Conservation (phyloP, 2,329 filamentous ascomycete genomes). For the Tolypocladium tundrense region DNA sequence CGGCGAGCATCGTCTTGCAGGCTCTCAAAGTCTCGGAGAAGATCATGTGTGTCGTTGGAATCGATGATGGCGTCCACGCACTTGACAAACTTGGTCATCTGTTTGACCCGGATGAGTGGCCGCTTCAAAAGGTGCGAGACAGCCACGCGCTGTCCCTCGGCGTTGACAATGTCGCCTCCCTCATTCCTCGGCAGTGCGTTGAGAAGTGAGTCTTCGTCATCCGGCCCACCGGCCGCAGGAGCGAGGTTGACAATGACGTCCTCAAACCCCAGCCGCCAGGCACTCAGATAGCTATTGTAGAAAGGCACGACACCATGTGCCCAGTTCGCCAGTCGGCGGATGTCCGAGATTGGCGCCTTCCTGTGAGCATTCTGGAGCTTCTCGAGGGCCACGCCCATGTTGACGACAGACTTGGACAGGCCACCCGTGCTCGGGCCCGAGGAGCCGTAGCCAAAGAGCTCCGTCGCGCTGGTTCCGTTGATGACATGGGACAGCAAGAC, state of each 20-base stretch:
- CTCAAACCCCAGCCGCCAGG: conserved; percentile 89
- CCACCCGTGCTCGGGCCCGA: conserved; percentile 43
- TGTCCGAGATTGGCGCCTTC: conserved; percentile 64
- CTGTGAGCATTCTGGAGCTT: conserved; percentile 72
- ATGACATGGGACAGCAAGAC: conserved; percentile 81
- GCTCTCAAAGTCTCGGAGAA: conserved; percentile 48
- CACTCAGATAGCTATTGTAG: conserved; percentile 76
- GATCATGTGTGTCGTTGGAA: conserved; percentile 32
- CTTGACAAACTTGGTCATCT: conserved; percentile 74
- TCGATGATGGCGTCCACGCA: conserved; percentile 47
- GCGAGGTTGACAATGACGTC: conserved; percentile 90
- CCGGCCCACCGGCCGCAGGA: conserved; percentile 42
- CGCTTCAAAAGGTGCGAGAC: conserved; percentile 88
- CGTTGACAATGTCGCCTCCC: conserved; percentile 57
- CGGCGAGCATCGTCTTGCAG: conserved; percentile 70
- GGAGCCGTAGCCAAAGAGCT: conserved; percentile 53
- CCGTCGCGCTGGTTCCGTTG: conserved; percentile 53
- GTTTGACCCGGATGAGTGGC: conserved; percentile 78
- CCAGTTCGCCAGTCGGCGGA: conserved; percentile 68
- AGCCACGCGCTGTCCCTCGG: conserved; percentile 80
- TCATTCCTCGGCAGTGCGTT: conserved; percentile 51
- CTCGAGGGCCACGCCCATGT: conserved; percentile 87
- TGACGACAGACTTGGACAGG: conserved; percentile 77
- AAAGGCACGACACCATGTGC: conserved; percentile 66
- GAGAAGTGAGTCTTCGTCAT: conserved; percentile 51